A percentile compares a stretch with the other conserved stretches of the same genome.
These are phyloP conservation scores for Canavalia ensiformis DNA, from an alignment of 306 rosid species.

Conservation along the genomic window DNA sequence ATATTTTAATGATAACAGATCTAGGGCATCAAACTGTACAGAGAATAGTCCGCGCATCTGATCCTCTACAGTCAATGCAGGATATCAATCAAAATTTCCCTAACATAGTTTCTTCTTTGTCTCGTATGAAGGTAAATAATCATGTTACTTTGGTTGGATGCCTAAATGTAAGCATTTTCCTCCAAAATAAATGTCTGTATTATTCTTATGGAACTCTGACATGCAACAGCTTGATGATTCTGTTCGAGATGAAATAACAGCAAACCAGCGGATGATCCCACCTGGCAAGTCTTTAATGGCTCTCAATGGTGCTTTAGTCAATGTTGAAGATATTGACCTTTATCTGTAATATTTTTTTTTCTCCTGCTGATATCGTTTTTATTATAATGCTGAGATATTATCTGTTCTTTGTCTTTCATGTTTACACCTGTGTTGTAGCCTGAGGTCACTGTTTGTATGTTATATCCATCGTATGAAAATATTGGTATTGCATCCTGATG, in stretches of 20 bases:
- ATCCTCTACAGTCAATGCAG: conserved; percentile 98
- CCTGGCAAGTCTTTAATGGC: conserved; percentile 99
- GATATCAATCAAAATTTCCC: conserved; percentile 98
- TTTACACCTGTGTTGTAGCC: conserved; percentile 34
- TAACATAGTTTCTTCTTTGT: conserved; percentile 91
- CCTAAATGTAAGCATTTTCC: conserved; percentile 34
- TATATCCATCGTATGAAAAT: conserved; percentile 23
- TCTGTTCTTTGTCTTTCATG: conserved; percentile 31
- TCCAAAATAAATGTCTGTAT: conserved; percentile 1
- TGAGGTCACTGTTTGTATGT: conserved; percentile 28
- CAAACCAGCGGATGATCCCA: conserved; percentile 97
- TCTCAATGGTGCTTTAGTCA: conserved; percentile 95
- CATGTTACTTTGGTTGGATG: conserved; percentile 39
- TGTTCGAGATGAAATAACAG: conserved; percentile 87
- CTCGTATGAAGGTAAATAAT: conserved; percentile 91
- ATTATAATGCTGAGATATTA: conserved; percentile 35
- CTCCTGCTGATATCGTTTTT: conserved; percentile 53
- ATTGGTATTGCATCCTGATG: conserved; percentile 31
- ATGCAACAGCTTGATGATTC: conserved; percentile 86
- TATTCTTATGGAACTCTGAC: conserved; percentile 49
- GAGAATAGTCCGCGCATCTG: conserved; percentile 96
- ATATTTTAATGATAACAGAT: conserved; percentile 62
- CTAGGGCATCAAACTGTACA: conserved; percentile 98
- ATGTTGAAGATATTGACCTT: conserved; percentile 94
- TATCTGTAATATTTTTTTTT: conserved; percentile 76